phyloP scores from a whole-genome alignment of 2,329 filamentous ascomycete genomes.

The Botrytis paeoniae region DNA sequence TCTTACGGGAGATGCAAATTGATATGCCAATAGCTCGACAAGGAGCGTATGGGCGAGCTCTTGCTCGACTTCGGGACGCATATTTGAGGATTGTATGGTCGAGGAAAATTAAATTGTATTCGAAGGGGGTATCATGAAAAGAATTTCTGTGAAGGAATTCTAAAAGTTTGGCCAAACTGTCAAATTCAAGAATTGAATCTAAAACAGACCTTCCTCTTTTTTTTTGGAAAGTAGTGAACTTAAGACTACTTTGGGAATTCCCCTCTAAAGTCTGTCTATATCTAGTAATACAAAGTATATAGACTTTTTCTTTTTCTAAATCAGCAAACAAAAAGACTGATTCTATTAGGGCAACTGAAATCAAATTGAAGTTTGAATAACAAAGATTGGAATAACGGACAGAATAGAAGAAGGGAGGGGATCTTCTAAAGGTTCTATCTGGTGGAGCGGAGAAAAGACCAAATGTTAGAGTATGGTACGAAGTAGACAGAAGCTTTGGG shows the following conservation, averaged over 20 bases:
- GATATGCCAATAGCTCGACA: conserved; percentile 97
- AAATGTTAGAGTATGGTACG: neutral
- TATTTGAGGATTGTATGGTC: conserved; percentile 48
- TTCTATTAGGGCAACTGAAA: conserved; percentile 1
- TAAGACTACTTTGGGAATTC: conserved; percentile 14
- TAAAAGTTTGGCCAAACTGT: neutral
- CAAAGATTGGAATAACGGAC: neutral
- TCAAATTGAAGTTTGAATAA: conserved; percentile 8
- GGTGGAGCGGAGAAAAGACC: conserved; percentile 7
- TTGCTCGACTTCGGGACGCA: conserved; percentile 99
- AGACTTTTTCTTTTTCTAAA: conserved; percentile 6
- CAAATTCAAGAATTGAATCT: conserved; percentile 10
- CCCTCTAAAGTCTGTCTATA: conserved; percentile 11
- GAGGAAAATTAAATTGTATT: conserved; percentile 24
- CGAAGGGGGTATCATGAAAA: conserved; percentile 24
- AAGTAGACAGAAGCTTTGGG: neutral
- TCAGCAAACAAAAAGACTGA: conserved; percentile 9
- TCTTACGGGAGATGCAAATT: conserved; percentile 97
- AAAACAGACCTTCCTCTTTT: conserved; percentile 5
- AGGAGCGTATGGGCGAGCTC: conserved; percentile 98
- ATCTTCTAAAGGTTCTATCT: conserved; percentile 10
- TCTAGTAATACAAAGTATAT: conserved; percentile 15
- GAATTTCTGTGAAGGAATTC: conserved; percentile 6
- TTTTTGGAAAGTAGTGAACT: neutral
- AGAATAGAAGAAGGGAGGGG: neutral